A percentile compares a stretch with the other conserved stretches of the same genome.
phyloP scores from a whole-genome alignment of 805 yeast genomes.

The Sugiyamaella lignohabitans region DNA sequence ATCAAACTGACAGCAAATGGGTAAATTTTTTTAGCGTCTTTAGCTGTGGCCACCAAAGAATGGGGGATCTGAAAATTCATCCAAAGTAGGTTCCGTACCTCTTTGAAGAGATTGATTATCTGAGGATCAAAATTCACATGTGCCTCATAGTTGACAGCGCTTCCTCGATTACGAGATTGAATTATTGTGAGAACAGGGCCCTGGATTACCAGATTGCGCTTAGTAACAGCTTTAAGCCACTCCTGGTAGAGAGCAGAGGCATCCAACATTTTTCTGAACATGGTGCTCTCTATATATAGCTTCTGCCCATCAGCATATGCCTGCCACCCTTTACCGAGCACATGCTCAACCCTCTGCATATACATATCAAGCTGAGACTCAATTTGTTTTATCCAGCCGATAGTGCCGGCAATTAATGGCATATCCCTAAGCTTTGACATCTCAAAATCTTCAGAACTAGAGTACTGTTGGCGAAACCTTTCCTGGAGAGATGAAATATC shows the following conservation, averaged over 20 bases:
- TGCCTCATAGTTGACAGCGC: slow-evolving; percentile 27
- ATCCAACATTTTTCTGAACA: slow-evolving; percentile 43
- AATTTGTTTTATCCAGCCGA: slow-evolving; percentile 51
- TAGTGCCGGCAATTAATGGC: slow-evolving; percentile 41
- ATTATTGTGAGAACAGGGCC: slow-evolving; percentile 39
- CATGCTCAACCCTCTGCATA: slow-evolving; percentile 40
- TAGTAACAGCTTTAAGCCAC: slow-evolving; percentile 42
- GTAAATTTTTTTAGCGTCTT: slow-evolving; percentile 44
- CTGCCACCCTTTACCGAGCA: slow-evolving; percentile 58
- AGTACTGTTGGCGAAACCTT: slow-evolving; percentile 33
- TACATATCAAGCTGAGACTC: slow-evolving; percentile 39
- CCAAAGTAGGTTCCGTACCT: slow-evolving; percentile 44
- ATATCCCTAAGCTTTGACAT: slow-evolving; percentile 40
- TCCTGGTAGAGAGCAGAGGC: slow-evolving; percentile 35
- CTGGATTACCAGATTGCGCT: slow-evolving; percentile 20
- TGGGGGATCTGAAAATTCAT: slow-evolving; percentile 56
- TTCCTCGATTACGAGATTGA: slow-evolving; percentile 23
- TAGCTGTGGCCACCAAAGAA: slow-evolving; percentile 40
- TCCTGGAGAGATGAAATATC: slow-evolving; percentile 42
- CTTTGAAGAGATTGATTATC: slow-evolving; percentile 41
- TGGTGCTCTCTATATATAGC: slow-evolving; percentile 44
- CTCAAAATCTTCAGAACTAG: slow-evolving; percentile 28
- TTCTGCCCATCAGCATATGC: slow-evolving; percentile 60
- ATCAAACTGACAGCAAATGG: slow-evolving; percentile 51
- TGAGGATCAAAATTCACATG: slow-evolving; percentile 47